Evolutionary conservation across 2,329 filamentous ascomycete genomes (phyloP).

Genomic region (Dactylonectria estremocensis): DNA sequence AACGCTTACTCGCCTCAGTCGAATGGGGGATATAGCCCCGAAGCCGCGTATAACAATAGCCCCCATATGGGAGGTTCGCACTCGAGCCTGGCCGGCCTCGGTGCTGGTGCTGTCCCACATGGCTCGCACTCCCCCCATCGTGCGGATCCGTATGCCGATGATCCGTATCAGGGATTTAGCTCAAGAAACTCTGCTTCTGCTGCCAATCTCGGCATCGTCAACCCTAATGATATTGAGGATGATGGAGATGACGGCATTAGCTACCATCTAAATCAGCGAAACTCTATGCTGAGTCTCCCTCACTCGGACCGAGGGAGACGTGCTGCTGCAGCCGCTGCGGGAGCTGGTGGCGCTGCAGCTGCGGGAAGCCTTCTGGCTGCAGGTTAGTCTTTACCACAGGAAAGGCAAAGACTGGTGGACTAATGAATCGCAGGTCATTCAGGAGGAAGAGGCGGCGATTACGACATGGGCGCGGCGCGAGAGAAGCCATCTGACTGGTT

Average conservation of each 20-base stretch:
- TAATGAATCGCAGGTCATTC: conserved; percentile 26
- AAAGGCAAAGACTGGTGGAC: background rate
- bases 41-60: conserved; percentile 32
- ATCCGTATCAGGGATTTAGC: conserved; percentile 75
- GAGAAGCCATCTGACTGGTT: conserved; percentile 80
- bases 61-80: conserved; percentile 50
- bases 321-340: conserved; percentile 58
- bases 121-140: conserved; percentile 37
- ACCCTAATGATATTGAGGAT: conserved; percentile 86
- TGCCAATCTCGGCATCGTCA: conserved; percentile 71
- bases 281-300: conserved; percentile 73
- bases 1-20: conserved; percentile 41
- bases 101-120: conserved; percentile 48
- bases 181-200: conserved; percentile 63
- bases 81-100: conserved; percentile 54
- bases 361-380: conserved; percentile 55
- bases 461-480: conserved; percentile 48
- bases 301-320: conserved; percentile 55
- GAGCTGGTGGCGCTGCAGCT: conserved; percentile 61
- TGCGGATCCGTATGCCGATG: conserved; percentile 68
- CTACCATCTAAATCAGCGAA: conserved; percentile 64
- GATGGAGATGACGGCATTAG: conserved; percentile 89
- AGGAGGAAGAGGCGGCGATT: conserved; percentile 47
- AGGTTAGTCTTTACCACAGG: conserved; percentile 39
- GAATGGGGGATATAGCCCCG: conserved; percentile 44